Evolutionary conservation across 129 eudicot species (phyloP).

Genomic region (Pittosporum tobira): DNA sequence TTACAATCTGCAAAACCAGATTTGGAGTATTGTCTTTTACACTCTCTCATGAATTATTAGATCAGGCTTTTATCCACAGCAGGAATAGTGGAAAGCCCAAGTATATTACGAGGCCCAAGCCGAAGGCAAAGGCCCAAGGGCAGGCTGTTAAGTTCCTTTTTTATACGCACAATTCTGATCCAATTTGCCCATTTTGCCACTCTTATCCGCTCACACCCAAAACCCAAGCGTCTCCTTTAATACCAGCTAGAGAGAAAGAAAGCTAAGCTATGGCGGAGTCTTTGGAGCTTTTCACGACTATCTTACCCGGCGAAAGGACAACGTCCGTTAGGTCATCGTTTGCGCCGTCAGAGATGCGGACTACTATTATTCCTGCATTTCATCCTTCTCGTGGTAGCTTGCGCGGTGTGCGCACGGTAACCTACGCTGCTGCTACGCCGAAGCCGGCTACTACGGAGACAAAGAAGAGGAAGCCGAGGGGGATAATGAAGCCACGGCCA

Average conservation of each 20-base stretch:
- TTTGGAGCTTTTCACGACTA: conserved; percentile 18
- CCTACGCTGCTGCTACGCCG: conserved; percentile 25
- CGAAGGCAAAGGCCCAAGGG: too few species aligned
- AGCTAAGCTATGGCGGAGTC: conserved; percentile 47
- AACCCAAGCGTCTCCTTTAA: neutral
- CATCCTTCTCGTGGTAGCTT: conserved; percentile 9
- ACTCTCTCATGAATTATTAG: too few species aligned
- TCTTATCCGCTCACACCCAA: conserved; percentile 3
- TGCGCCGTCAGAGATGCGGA: conserved; percentile 6
- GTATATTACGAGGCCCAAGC: neutral
- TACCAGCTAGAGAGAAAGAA: conserved; percentile 5
- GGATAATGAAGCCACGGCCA: conserved; percentile 44
- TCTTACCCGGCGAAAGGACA: conserved; percentile 23
- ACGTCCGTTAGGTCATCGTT: conserved; percentile 14
- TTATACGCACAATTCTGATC: too few species aligned
- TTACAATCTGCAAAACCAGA: too few species aligned
- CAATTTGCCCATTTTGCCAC: neutral
- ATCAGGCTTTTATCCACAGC: too few species aligned
- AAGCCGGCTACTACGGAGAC: conserved; percentile 36
- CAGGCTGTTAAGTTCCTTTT: too few species aligned
- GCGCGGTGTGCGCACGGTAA: conserved; percentile 18
- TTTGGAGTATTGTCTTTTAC: too few species aligned
- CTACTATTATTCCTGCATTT: neutral
- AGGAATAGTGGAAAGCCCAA: too few species aligned
- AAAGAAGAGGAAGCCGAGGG: conserved; percentile 41